phyloP scores from a whole-genome alignment of 495 filamentous ascomycete species.

The Trichoderma reesei region DNA sequence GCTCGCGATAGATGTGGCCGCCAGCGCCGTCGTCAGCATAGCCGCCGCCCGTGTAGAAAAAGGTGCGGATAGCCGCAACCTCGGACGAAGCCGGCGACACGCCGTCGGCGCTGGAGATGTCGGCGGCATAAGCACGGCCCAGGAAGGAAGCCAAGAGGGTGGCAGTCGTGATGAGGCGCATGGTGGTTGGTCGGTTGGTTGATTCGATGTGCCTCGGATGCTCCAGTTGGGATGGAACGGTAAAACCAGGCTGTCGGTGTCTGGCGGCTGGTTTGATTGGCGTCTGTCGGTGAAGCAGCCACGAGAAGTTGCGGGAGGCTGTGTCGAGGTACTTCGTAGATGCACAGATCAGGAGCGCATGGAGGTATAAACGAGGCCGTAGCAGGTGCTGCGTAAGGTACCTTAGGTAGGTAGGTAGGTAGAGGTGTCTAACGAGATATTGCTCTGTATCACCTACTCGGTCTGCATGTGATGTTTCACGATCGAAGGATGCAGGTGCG shows the following conservation, averaged over 20 bases:
- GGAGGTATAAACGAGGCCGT: too few species aligned
- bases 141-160: background rate
- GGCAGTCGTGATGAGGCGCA: background rate
- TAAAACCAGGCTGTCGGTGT: background rate
- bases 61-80: constrained; percentile 7
- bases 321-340: too few species aligned
- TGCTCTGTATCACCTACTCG: too few species aligned
- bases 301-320: too few species aligned
- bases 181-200: background rate
- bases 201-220: background rate
- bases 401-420: too few species aligned
- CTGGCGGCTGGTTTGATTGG: background rate
- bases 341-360: too few species aligned
- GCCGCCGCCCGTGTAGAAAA: constrained; percentile 42
- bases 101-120: background rate
- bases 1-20: constrained; percentile 18
- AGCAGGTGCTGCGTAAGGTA: too few species aligned
- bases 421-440: too few species aligned
- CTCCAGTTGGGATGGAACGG: background rate
- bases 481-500: background rate
- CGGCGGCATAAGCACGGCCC: background rate
- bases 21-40: constrained; percentile 22
- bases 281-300: background rate
- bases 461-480: too few species aligned
- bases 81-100: background rate